A percentile compares a stretch with the other conserved stretches of the same genome.
Conservation (phyloP, 2,329 filamentous ascomycete species). For the Diaporthe capsici region DNA sequence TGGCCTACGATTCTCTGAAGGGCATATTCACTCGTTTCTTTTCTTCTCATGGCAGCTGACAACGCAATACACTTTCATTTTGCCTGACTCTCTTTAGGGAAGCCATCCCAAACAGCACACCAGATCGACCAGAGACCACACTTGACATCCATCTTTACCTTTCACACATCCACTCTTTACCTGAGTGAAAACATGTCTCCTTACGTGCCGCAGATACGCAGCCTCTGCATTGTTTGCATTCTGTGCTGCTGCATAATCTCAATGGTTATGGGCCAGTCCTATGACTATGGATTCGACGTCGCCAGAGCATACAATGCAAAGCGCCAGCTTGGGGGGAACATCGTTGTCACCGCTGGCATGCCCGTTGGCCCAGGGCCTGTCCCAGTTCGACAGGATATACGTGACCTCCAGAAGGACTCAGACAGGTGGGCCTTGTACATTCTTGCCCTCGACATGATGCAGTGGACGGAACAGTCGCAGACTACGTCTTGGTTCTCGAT, state of each 20-base stretch:
- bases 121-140: background rate
- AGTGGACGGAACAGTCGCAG: constrained; percentile 73
- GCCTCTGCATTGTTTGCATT: constrained; percentile 27
- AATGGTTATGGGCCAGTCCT: constrained; percentile 49
- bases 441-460: constrained; percentile 80
- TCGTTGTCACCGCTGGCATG: constrained; percentile 60
- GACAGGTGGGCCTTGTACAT: constrained; percentile 84
- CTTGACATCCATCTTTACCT: background rate
- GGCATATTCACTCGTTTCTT: background rate
- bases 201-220: background rate
- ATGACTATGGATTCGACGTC: constrained; percentile 67
- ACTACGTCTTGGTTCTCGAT: constrained; percentile 84
- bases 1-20: background rate
- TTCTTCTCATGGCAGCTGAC: background rate
- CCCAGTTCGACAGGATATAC: constrained; percentile 74
- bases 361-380: constrained; percentile 51
- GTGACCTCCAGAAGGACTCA: constrained; percentile 72
- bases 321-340: constrained; percentile 53
- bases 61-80: background rate
- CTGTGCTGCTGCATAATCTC: constrained; percentile 39
- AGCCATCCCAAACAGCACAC: background rate
- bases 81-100: background rate
- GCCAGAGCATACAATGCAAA: constrained; percentile 52
- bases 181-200: constrained; percentile 26
- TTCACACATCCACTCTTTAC: background rate